A percentile compares a stretch with the other conserved stretches of the same genome.
phyloP scores from a whole-genome alignment of 129 eudicot genomes.

The Heracleum sosnowskyi region DNA sequence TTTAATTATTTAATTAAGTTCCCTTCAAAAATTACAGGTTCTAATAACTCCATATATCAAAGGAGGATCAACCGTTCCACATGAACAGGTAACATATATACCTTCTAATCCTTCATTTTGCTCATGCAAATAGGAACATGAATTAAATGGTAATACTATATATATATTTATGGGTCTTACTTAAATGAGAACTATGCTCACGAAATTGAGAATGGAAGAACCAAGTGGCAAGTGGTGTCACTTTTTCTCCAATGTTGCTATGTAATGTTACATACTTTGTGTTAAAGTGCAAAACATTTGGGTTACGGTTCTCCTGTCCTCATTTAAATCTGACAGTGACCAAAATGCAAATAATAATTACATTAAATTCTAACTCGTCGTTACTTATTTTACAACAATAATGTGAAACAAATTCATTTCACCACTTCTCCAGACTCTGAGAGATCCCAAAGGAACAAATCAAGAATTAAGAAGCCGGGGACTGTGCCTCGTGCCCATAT shows the following conservation, averaged over 20 bases:
- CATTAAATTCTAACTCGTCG: too few species aligned
- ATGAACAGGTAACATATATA: constrained; percentile 48
- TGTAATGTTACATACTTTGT: too few species aligned
- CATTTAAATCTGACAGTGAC: background rate
- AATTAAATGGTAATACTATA: background rate
- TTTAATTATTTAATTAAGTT: background rate
- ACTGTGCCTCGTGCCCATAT: constrained; percentile 85
- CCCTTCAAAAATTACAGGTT: constrained; percentile 36
- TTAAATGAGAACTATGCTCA: background rate
- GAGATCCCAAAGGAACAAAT: constrained; percentile 30
- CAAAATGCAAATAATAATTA: background rate
- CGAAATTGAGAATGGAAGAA: background rate
- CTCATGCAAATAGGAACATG: background rate
- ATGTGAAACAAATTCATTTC: background rate
- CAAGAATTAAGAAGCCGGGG: constrained; percentile 71
- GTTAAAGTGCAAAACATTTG: too few species aligned
- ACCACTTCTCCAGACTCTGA: constrained; percentile 22
- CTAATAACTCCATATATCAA: constrained; percentile 69
- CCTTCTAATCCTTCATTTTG: background rate
- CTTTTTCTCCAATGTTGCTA: too few species aligned
- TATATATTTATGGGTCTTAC: too few species aligned
- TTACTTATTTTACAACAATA: background rate
- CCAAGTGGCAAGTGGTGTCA: too few species aligned
- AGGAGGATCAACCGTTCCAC: constrained; percentile 54
- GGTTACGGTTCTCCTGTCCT: background rate